phyloP scores from a whole-genome alignment of 164 flowering plant species.

The Euptelea pleiosperma region DNA sequence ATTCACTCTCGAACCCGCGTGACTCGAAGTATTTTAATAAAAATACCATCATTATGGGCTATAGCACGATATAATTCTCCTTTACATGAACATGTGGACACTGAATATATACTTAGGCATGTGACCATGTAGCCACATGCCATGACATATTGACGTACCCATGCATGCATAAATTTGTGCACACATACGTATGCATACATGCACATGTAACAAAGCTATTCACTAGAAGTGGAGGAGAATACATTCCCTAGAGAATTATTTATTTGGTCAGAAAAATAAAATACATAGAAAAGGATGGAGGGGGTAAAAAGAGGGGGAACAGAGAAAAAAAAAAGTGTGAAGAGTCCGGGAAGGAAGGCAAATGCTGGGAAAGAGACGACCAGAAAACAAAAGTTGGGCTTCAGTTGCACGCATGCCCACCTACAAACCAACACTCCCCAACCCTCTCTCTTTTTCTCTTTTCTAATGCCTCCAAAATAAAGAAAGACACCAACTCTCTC shows the following conservation, averaged over 20 bases:
- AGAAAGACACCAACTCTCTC: background rate
- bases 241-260: background rate
- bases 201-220: background rate
- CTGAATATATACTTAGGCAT: too few relatives aligned
- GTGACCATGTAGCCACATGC: too few relatives aligned
- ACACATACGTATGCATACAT: too few relatives aligned
- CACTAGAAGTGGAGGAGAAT: conserved; percentile 3
- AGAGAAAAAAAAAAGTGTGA: conserved; percentile 10
- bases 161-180: background rate
- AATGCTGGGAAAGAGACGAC: conserved; percentile 39
- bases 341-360: conserved; percentile 33
- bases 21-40: too few relatives aligned
- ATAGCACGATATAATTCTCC: too few relatives aligned
- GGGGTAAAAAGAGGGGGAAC: background rate
- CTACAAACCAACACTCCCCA: conserved; percentile 16
- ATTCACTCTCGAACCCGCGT: too few relatives aligned
- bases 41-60: too few relatives aligned
- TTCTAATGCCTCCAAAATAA: background rate
- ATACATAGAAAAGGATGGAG: conserved; percentile 10
- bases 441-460: background rate
- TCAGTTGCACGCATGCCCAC: conserved; percentile 39
- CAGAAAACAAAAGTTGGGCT: conserved; percentile 34
- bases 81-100: too few relatives aligned
- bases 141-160: too few relatives aligned
- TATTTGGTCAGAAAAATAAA: background rate